These are phyloP conservation scores for Lycium ferocissimum DNA, from an alignment of 257 asterid species.

Conservation along the genomic window DNA sequence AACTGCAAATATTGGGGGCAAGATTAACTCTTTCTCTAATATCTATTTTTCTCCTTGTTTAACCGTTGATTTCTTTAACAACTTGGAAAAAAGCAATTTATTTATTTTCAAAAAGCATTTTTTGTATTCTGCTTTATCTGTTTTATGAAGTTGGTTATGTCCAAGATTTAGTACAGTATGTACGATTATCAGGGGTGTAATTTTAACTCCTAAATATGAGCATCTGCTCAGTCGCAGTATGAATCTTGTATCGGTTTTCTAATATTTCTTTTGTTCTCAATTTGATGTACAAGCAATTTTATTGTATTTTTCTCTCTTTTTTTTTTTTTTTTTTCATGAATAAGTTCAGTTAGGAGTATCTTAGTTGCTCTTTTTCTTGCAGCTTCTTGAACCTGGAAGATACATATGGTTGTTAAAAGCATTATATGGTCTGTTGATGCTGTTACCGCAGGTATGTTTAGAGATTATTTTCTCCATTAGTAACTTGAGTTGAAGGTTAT, in stretches of 20 bases:
- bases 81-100: background rate
- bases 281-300: constrained; percentile 10
- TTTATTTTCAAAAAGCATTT: background rate
- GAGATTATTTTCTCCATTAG: constrained; percentile 14
- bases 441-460: constrained; percentile 90
- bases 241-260: background rate
- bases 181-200: background rate
- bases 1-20: constrained; percentile 4
- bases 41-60: background rate
- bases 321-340: background rate
- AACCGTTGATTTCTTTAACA: background rate
- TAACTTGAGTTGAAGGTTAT: constrained; percentile 1
- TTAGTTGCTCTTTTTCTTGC: constrained; percentile 45
- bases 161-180: background rate
- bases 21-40: background rate
- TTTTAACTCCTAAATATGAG: background rate
- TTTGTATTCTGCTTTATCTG: constrained; percentile 15
- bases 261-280: background rate
- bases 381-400: constrained; percentile 99
- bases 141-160: constrained; percentile 8
- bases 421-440: constrained; percentile 93
- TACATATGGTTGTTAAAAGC: constrained; percentile 93
- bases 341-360: background rate
- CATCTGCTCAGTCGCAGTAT: background rate
- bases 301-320: background rate